Evolutionary conservation across 2,329 filamentous ascomycete species (phyloP), one percentile per base, ranked within the genome.

Genomic region (Fusarium transvaalense): DNA sequence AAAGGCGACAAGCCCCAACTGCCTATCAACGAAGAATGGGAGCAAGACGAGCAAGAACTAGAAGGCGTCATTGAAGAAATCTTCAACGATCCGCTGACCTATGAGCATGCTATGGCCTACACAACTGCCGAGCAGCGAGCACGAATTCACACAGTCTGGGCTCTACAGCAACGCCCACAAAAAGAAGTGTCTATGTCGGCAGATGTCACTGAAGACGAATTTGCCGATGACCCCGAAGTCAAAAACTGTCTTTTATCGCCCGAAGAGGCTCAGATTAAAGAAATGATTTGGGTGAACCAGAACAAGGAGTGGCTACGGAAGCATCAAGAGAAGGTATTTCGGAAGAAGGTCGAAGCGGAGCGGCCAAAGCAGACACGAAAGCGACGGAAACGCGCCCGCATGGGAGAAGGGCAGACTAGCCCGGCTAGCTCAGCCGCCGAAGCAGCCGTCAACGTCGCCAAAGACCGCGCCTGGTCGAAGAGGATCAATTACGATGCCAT

Each of bases 301-400:
- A 98, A 99, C 79, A 94, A 96, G 77, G 93, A 97, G 71, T 99
- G 94, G 87, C 84, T 99, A 38, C 92, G 95, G 10, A 87, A 89
- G 48, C 91, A 97, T 76, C 94, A 97, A 75, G 89, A 92, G 63
- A 97, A 96, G 78, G 85, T 91, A 9, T 91, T 97, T 58, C 88
- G 91, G 38, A 87, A 89, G 61, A 92, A 94, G 78, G 82, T 88
- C 65, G 87, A 86, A 61, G 85, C 84, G 12, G 85, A 80, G 73
- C 82, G 78, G 68, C 86, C 83, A 57, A 92, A 85, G 80, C 85
- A 84, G 57, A 85, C 81, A n/a, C 83, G 88, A 25, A 85, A 85
- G 54, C 82, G 85, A 27, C 81, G 83, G 63, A 85, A 86, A 79
- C 78, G 80, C 69, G 85, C 88, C 2, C 80, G 87, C 19, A 89